Evolutionary conservation across 2,329 filamentous ascomycete species (phyloP).

Genomic region (Podosphaera fusca): DNA sequence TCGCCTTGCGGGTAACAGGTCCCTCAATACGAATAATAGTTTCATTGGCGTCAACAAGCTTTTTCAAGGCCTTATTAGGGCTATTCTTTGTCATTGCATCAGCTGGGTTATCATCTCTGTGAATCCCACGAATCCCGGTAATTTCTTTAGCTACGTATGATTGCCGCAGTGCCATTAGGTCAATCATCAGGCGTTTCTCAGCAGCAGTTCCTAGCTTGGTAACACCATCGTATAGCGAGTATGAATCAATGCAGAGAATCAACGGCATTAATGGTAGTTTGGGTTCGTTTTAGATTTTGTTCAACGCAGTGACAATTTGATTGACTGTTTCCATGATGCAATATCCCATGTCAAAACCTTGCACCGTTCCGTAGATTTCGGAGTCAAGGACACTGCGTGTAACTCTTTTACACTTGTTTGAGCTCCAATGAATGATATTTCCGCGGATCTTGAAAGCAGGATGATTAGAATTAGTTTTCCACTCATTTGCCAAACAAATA

Average conservation of each 20-base stretch:
- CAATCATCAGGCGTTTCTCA: background rate
- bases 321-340: background rate
- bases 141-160: background rate
- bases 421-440: background rate
- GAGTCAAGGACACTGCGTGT: constrained; percentile 2
- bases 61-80: background rate
- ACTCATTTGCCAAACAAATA: background rate
- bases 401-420: constrained; percentile 2
- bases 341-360: constrained; percentile 2
- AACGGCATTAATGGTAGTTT: background rate
- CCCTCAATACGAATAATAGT: background rate
- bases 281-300: background rate
- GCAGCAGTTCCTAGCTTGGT: background rate
- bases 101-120: background rate
- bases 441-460: background rate
- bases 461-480: background rate
- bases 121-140: background rate
- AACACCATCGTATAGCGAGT: background rate
- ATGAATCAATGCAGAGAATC: background rate
- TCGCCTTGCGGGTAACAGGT: background rate
- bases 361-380: background rate
- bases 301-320: background rate
- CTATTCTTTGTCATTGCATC: background rate
- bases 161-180: background rate
- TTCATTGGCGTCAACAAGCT: background rate